Conservation (phyloP, 228 moss, liverwort and hornwort genomes). For the Sphagnum fallax region DNA sequence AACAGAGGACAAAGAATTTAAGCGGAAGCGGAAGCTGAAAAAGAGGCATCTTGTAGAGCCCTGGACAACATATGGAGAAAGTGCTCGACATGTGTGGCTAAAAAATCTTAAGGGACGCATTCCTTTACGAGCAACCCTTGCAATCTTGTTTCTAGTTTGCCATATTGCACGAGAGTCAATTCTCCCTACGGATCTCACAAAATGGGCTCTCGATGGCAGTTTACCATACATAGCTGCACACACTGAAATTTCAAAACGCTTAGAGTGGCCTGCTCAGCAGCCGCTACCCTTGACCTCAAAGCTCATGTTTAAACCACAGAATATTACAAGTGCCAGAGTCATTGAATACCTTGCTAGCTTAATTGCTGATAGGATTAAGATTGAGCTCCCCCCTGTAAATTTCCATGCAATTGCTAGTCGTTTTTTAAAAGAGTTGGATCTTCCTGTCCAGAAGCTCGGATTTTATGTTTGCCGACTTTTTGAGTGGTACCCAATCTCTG, state of each 20-base stretch:
- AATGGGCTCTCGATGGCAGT: slow-evolving; percentile 78
- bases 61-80: slow-evolving; percentile 61
- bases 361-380: slow-evolving; percentile 56
- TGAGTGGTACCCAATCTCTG: slow-evolving; percentile 82
- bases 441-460: slow-evolving; percentile 51
- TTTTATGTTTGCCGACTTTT: slow-evolving; percentile 54
- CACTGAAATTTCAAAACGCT: slow-evolving; percentile 48
- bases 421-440: slow-evolving; percentile 54
- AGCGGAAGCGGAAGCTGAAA: slow-evolving; percentile 23
- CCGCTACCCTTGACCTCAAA: slow-evolving; percentile 30
- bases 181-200: slow-evolving; percentile 78
- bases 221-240: slow-evolving; percentile 79
- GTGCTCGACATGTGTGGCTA: slow-evolving; percentile 65
- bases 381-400: slow-evolving; percentile 74
- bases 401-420: slow-evolving; percentile 56
- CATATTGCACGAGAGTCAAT: slow-evolving; percentile 81
- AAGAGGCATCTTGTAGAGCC: slow-evolving; percentile 38
- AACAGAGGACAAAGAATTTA: slow-evolving; percentile 6
- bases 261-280: slow-evolving; percentile 17
- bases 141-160: slow-evolving; percentile 74
- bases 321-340: slow-evolving; percentile 55
- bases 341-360: slow-evolving; percentile 71
- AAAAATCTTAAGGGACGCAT: slow-evolving; percentile 75
- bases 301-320: slow-evolving; percentile 70
- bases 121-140: slow-evolving; percentile 73